These are phyloP conservation scores for Hibiscus mutabilis DNA, from an alignment of 345 rosid species.

Conservation along the genomic window DNA sequence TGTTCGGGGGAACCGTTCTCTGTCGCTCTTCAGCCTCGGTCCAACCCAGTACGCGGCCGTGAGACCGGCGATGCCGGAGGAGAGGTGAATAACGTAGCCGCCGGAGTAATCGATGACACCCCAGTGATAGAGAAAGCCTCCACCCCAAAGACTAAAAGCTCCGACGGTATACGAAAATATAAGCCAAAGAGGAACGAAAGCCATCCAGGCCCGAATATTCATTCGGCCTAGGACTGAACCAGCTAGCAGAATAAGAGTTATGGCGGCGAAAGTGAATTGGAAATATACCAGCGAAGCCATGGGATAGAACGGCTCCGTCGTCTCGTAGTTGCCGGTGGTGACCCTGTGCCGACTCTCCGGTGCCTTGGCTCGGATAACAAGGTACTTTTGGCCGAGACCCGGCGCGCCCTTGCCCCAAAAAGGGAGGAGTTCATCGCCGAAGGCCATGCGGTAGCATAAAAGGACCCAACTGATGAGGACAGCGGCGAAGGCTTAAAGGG, in stretches of 20 bases:
- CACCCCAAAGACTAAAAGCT: slow-evolving; percentile 75
- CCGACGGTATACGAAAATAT: slow-evolving; percentile 66
- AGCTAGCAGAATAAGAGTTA: slow-evolving; percentile 58
- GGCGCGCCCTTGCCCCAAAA: slow-evolving; percentile 79
- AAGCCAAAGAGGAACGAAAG: slow-evolving; percentile 77
- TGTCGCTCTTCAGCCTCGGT: slow-evolving; percentile 66
- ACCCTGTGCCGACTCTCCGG: slow-evolving; percentile 26
- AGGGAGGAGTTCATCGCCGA: slow-evolving; percentile 61
- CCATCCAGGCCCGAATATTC: slow-evolving; percentile 86
- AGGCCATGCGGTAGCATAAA: slow-evolving; percentile 63
- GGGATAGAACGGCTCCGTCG: slow-evolving; percentile 40
- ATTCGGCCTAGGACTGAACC: slow-evolving; percentile 77
- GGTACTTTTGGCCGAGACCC: slow-evolving; percentile 42
- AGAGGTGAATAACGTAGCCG: slow-evolving; percentile 71
- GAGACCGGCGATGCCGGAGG: slow-evolving; percentile 68
- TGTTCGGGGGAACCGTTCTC: slow-evolving; percentile 95
- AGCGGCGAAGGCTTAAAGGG: slow-evolving; percentile 75
- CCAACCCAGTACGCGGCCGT: slow-evolving; percentile 94
- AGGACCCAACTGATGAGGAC: slow-evolving; percentile 73
- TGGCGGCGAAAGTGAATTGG: slow-evolving; percentile 76
- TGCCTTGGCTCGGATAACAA: slow-evolving; percentile 36
- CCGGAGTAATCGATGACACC: slow-evolving; percentile 85
- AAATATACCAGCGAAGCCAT: slow-evolving; percentile 74
- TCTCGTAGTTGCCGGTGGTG: slow-evolving; percentile 14
- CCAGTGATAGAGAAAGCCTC: slow-evolving; percentile 74